phyloP scores from a whole-genome alignment of 2,329 filamentous ascomycete species.

The Helotiales sp. region DNA sequence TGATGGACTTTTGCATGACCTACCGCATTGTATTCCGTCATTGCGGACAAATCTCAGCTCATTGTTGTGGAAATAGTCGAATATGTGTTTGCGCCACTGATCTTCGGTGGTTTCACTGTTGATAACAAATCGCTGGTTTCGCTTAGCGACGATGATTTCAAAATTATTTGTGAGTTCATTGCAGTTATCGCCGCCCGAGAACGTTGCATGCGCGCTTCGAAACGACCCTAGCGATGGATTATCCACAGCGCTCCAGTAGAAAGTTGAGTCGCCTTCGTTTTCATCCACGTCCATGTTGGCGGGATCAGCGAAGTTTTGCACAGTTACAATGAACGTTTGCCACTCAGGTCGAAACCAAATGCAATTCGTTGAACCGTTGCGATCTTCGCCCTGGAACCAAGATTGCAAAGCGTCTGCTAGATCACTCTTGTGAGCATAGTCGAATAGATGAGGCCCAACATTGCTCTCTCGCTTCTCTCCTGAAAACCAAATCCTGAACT shows the following conservation, averaged over 20 bases:
- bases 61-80: slow-evolving; percentile 25
- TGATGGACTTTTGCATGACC: background rate
- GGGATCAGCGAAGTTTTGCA: background rate
- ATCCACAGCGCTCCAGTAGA: background rate
- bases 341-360: slow-evolving; percentile 34
- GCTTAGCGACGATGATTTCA: background rate
- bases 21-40: background rate
- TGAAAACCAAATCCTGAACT: slow-evolving; percentile 17
- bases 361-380: slow-evolving; percentile 2
- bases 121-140: slow-evolving; percentile 14
- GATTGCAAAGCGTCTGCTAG: background rate
- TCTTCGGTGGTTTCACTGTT: background rate
- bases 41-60: background rate
- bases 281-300: background rate
- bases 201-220: background rate
- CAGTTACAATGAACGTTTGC: slow-evolving; percentile 15
- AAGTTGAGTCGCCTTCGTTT: background rate
- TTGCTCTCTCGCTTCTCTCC: slow-evolving; percentile 10
- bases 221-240: background rate
- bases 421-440: background rate
- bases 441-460: background rate
- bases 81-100: slow-evolving; percentile 25
- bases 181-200: background rate
- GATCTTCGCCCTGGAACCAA: background rate
- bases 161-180: background rate